Conservation (phyloP, 129 eudicot species). For the Dittrichia graveolens region DNA sequence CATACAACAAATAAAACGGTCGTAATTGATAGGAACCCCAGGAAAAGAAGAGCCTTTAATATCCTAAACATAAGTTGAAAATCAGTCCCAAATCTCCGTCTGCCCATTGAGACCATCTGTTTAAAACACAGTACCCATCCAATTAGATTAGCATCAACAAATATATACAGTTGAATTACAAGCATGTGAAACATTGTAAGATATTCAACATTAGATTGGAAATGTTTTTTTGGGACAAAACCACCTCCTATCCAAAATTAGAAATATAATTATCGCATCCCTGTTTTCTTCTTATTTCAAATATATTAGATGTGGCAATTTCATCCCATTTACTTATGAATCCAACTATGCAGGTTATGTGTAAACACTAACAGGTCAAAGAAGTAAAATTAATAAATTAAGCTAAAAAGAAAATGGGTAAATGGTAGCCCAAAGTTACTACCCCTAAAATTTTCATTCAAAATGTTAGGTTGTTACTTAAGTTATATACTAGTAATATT, state of each 20-base stretch:
- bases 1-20: constrained; percentile 81
- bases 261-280: background rate
- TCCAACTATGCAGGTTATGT: too few relatives aligned
- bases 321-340: background rate
- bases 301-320: background rate
- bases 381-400: background rate
- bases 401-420: background rate
- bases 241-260: background rate
- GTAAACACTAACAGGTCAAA: too few relatives aligned
- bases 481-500: background rate
- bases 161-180: background rate
- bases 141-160: constrained; percentile 19
- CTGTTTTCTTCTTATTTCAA: too few relatives aligned
- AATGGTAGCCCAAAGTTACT: background rate
- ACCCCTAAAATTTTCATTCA: background rate
- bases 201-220: constrained; percentile 16
- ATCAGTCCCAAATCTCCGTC: constrained; percentile 89
- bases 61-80: constrained; percentile 98
- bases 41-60: constrained; percentile 90
- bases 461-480: background rate
- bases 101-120: constrained; percentile 93
- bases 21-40: constrained; percentile 85
- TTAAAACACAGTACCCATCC: constrained; percentile 18
- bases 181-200: background rate
- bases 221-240: background rate